Conservation (phyloP, 495 filamentous ascomycete genomes). For the Xylaria nigripes region DNA sequence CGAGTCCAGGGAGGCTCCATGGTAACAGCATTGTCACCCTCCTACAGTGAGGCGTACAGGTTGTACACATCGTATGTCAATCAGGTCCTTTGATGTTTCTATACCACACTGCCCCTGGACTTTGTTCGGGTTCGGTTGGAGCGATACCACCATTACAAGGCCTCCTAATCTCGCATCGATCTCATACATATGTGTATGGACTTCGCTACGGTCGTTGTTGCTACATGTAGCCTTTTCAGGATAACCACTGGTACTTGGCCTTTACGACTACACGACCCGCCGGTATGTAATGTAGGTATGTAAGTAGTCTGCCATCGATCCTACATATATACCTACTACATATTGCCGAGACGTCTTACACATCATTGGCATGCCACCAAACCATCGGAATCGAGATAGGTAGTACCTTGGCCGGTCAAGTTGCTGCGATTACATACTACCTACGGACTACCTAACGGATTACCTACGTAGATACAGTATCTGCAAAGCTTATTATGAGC, state of each 20-base stretch:
- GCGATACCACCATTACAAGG: neutral
- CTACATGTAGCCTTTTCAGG: neutral
- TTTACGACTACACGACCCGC: no score
- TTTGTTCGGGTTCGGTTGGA: neutral
- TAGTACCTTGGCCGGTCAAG: no score
- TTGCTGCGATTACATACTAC: no score
- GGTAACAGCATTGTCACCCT: constrained; percentile 5
- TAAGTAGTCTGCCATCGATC: neutral
- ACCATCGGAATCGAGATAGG: neutral
- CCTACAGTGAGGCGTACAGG: constrained; percentile 2
- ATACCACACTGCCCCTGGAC: neutral
- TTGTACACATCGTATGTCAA: neutral
- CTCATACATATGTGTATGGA: neutral
- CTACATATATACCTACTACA: neutral
- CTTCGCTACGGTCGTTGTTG: neutral
- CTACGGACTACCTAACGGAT: no score
- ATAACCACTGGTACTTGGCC: no score
- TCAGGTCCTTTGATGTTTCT: neutral
- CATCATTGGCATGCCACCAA: no score
- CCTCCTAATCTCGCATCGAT: neutral
- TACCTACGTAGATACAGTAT: no score
- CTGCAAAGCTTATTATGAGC: no score
- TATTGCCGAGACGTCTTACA: neutral
- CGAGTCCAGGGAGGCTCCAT: neutral
- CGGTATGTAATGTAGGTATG: no score